Base-by-base conservation (phyloP, 31 red algal genomes). In the Porphyra umbilicalis region DNA sequence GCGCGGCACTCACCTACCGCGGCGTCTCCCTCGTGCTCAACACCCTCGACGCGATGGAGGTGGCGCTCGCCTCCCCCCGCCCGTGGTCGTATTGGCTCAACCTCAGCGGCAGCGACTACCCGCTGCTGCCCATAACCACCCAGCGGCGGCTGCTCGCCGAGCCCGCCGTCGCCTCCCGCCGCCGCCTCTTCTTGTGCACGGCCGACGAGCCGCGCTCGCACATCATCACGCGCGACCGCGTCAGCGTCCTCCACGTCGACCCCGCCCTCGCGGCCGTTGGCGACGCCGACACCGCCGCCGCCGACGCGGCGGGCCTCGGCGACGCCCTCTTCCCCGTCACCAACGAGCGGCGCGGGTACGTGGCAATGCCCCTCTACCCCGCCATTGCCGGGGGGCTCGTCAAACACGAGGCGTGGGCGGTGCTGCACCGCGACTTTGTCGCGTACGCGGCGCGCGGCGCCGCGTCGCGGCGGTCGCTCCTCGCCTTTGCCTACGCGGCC, bases 81-180 rank as follows among this genome's bases (percentile, higher is more conserved):
- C n/a, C 76, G 6, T 94, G 91, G 91, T 78, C 85, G 32, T 94
- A 85, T 31, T 94, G 75, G 79, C 87, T 94, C 68, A 94, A 94
- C 82, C 80, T 94, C 11, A 90, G 87, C 38, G 91, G 87, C 35
- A 82, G 81, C 32, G 91, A 94, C 68, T 94, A 94, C 68, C 91
- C 91, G 76, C 35, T 94, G 16, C 39, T 94, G 6, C 81, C 84
- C 79, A 74, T 75, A 10, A 38, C 78, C 11, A 75, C 37, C 3
- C 71, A 81, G 35, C 88, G 88, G 33, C 78, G 80, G 30, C 77
- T 90, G 6, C 83, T 90, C 9, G 88, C 83, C 32, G 40, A 83
- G 34, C 74, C 30, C 32, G 15, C 30, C 33, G 76, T 34, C 32
- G 76, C 18, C 25, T 35, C 30, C 67, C 75, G 34, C 18, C 20